Evolutionary conservation across 2,329 filamentous ascomycete species (phyloP), one percentile per base, ranked within the genome.

Genomic region (Didymellaceae sp.): DNA sequence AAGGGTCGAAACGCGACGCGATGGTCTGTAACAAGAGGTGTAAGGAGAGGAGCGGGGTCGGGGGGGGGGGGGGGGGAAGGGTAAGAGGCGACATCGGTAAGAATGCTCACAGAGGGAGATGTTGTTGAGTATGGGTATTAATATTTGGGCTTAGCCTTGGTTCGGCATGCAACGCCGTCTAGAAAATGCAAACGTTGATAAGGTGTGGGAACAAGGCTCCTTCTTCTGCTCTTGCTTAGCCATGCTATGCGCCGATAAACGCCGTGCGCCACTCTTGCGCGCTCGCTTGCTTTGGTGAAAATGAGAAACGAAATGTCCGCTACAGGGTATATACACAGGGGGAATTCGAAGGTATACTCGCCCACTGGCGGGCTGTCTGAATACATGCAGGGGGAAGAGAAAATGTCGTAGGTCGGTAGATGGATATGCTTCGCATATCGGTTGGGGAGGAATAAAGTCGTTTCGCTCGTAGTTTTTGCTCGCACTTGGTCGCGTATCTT

Each of bases 291-390:
- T 25, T 28, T 13, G 11, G 17, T n/a, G n/a, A n/a, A n/a, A n/a
- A n/a, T n/a, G n/a, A n/a, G n/a, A n/a, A n/a, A n/a, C n/a, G n/a
- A 40, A 31, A 17, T 13, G 26, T 28, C 26, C 17, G 9, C 24
- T 32, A 30, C 31, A 28, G 38, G 43, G 37, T 46, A 52, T 43
- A 52, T 28, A 11, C 32, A 52, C 38, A 52, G 16, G 37, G n/a
- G 3, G 25, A 34, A 25, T 22, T 22, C 14, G 14, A 37, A 37
- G 9, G 13, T 22, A 37, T 20, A 20, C 31, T 32, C 35, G 34
- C 41, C 35, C 25, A 31, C 30, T 31, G 18, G 24, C 21, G 14
- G 14, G 30, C 11, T 17, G 17, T 7, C 9, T n/a, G 30, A 31
- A 40, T 34, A 34, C 30, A 18, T 32, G 18, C 14, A 26, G 14